Conservation (phyloP, 441 rosid genomes). For the Sinapis alba region DNA sequence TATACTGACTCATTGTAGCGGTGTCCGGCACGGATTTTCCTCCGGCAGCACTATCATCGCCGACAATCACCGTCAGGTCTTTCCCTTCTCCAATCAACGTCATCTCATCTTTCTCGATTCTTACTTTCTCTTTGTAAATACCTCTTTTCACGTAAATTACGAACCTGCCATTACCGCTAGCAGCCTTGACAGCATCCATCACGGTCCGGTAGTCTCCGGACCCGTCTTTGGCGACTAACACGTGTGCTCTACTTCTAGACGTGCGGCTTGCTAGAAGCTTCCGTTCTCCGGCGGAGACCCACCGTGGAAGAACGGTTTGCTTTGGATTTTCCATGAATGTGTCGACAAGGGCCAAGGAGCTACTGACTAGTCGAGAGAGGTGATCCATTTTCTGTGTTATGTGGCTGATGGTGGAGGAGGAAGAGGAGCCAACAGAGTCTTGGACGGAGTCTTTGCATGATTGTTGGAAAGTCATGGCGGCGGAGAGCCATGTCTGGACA, state of each 20-base stretch:
- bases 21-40: conserved; percentile 66
- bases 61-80: conserved; percentile 58
- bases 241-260: conserved; percentile 49
- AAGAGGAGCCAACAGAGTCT: conserved; percentile 7
- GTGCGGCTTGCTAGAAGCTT: conserved; percentile 46
- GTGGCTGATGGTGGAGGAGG: conserved; percentile 34
- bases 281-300: conserved; percentile 61
- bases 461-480: conserved; percentile 73
- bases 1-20: conserved; percentile 75
- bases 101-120: conserved; percentile 55
- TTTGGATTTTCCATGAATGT: conserved; percentile 29
- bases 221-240: conserved; percentile 77
- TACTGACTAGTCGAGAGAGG: conserved; percentile 58
- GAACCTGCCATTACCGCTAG: conserved; percentile 55
- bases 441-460: conserved; percentile 68
- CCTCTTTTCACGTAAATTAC: conserved; percentile 79
- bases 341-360: conserved; percentile 62
- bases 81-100: conserved; percentile 86
- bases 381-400: conserved; percentile 63
- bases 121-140: conserved; percentile 68
- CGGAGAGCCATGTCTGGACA: conserved; percentile 78
- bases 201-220: conserved; percentile 64
- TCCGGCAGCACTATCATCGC: conserved; percentile 51
- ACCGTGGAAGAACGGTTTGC: conserved; percentile 47
- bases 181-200: conserved; percentile 69